phyloP scores from a whole-genome alignment of 495 filamentous ascomycete species.

The Trichoderma virens region DNA sequence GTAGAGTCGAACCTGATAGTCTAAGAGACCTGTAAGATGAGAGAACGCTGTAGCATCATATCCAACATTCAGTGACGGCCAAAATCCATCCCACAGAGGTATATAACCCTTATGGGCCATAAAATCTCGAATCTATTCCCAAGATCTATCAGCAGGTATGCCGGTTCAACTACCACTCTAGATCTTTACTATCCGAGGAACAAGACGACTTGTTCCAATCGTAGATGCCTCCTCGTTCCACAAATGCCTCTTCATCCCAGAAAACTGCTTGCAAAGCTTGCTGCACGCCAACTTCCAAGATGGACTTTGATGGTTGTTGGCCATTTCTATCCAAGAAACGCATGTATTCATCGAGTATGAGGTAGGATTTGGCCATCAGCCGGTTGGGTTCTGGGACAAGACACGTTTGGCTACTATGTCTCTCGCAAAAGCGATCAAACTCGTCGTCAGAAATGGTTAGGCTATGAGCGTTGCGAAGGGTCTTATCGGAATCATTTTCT shows the following conservation, averaged over 20 bases:
- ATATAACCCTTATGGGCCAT: too few species aligned
- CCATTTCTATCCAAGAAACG: constrained; percentile 45
- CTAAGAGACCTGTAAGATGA: too few species aligned
- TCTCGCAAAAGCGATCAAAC: constrained; percentile 39
- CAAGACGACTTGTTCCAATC: constrained; percentile 34
- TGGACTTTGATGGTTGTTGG: constrained; percentile 30
- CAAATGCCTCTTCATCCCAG: constrained; percentile 46
- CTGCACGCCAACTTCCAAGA: constrained; percentile 46
- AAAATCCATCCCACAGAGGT: too few species aligned
- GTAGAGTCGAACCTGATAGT: too few species aligned
- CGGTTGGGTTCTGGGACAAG: constrained; percentile 45
- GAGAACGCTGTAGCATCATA: too few species aligned
- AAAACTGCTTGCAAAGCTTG: constrained; percentile 38
- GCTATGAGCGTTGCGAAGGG: constrained; percentile 35
- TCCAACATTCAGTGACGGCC: too few species aligned
- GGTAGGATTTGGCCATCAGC: constrained; percentile 45
- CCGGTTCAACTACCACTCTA: neutral
- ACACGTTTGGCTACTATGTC: constrained; percentile 32
- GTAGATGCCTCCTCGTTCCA: constrained; percentile 41
- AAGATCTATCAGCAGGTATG: neutral
- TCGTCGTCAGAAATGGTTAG: constrained; percentile 45
- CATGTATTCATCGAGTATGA: constrained; percentile 49
- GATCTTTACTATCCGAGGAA: neutral
- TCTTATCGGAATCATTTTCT: constrained; percentile 43
- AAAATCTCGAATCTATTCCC: too few species aligned